These are phyloP conservation scores for Penicillium corylophilum DNA, from an alignment of 2,329 filamentous ascomycete species.

Conservation along the genomic window DNA sequence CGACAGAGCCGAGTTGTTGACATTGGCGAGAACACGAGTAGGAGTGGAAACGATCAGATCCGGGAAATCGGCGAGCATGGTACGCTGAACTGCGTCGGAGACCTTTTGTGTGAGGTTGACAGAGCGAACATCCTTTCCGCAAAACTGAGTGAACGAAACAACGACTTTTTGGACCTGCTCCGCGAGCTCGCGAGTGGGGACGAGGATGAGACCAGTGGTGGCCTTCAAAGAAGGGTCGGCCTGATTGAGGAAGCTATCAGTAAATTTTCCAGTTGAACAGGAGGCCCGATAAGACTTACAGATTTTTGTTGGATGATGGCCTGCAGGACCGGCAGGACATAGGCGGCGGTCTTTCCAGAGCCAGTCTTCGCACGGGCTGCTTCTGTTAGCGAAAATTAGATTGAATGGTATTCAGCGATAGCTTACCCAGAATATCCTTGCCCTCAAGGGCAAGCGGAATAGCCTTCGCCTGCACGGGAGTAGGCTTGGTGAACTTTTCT, in stretches of 20 bases:
- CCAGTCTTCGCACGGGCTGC: constrained; percentile 86
- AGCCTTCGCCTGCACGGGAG: constrained; percentile 80
- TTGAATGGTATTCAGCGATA: too few relatives aligned
- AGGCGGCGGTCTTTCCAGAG: constrained; percentile 96
- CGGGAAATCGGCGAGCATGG: constrained; percentile 78
- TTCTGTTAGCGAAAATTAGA: constrained; percentile 18
- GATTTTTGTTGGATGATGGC: constrained; percentile 76
- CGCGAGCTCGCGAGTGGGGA: constrained; percentile 91
- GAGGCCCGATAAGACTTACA: constrained; percentile 40
- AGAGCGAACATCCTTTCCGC: constrained; percentile 75
- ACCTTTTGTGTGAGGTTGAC: constrained; percentile 90
- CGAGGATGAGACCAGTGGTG: constrained; percentile 80
- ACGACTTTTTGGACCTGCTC: constrained; percentile 83
- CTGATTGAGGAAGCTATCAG: constrained; percentile 22
- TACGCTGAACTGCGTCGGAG: constrained; percentile 82
- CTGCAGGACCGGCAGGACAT: constrained; percentile 85
- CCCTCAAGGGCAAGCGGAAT: constrained; percentile 87
- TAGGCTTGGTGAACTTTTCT: constrained; percentile 81
- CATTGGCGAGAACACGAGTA: constrained; percentile 74
- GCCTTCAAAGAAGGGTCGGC: constrained; percentile 40
- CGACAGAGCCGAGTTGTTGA: constrained; percentile 69
- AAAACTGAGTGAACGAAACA: constrained; percentile 75
- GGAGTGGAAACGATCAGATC: constrained; percentile 92
- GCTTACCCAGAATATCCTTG: constrained; percentile 71
- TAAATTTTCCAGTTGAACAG: background rate